Evolutionary conservation across 1,139 yeast genomes (phyloP).

Genomic region (Pichia sp.): DNA sequence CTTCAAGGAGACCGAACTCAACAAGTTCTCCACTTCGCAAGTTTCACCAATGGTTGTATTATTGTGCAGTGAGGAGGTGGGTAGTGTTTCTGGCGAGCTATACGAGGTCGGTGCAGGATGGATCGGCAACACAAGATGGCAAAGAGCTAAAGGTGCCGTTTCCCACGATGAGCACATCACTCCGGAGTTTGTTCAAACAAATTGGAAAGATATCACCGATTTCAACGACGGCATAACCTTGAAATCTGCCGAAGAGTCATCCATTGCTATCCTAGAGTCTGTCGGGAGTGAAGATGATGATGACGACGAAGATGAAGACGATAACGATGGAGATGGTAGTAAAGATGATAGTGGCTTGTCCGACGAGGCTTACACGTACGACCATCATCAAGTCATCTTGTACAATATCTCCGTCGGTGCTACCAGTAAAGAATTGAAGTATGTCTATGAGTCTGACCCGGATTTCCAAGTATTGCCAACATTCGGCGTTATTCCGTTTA

Average conservation of each 20-base stretch:
- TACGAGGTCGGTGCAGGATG: slow-evolving; percentile 87
- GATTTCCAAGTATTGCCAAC: slow-evolving; percentile 90
- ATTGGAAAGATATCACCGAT: slow-evolving; percentile 63
- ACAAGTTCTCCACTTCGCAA: slow-evolving; percentile 80
- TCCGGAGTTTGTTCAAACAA: slow-evolving; percentile 50
- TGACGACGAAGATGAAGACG: slow-evolving; percentile 39
- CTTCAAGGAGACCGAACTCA: slow-evolving; percentile 70
- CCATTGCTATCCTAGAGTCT: slow-evolving; percentile 69
- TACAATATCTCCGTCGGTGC: slow-evolving; percentile 93
- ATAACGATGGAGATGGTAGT: slow-evolving; percentile 19
- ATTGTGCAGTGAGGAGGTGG: slow-evolving; percentile 64
- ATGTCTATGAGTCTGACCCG: slow-evolving; percentile 70
- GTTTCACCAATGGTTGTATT: slow-evolving; percentile 88
- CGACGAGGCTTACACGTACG: slow-evolving; percentile 44
- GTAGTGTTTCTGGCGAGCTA: slow-evolving; percentile 64
- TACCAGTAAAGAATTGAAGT: slow-evolving; percentile 67
- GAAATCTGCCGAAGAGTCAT: slow-evolving; percentile 66
- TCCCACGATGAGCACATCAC: slow-evolving; percentile 40
- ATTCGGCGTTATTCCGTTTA: slow-evolving; percentile 81
- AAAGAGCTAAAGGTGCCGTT: slow-evolving; percentile 83
- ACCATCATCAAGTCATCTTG: slow-evolving; percentile 69
- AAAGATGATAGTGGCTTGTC: slow-evolving; percentile 19
- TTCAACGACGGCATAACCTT: slow-evolving; percentile 63
- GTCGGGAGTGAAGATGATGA: slow-evolving; percentile 53
- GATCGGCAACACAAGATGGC: slow-evolving; percentile 95